Conservation (phyloP, 208 protist genomes). For the Giardia duodenalis region DNA sequence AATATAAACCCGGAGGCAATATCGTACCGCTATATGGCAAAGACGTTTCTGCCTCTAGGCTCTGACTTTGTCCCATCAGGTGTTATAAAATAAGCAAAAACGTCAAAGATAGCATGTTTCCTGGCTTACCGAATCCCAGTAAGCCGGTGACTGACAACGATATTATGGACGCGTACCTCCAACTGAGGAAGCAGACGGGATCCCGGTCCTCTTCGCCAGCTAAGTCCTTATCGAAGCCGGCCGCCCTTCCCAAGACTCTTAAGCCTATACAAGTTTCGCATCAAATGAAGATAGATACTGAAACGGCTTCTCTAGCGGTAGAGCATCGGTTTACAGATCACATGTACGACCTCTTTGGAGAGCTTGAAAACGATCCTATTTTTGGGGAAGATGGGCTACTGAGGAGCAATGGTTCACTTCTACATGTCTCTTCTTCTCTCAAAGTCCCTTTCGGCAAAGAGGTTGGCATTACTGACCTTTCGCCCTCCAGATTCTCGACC, state of each 20-base stretch:
- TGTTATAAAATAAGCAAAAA: no score
- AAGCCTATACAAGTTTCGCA: neutral
- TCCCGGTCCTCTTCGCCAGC: neutral
- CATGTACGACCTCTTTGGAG: neutral
- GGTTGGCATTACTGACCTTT: no score
- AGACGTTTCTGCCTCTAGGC: neutral
- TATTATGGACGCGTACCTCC: neutral
- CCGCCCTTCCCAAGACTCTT: neutral
- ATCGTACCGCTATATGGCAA: neutral
- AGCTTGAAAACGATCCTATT: neutral
- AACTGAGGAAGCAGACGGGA: neutral
- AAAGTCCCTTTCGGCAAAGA: no score
- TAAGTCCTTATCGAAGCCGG: neutral
- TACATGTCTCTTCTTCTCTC: no score
- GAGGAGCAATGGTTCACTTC: no score
- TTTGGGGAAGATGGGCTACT: neutral
- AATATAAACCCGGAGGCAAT: neutral
- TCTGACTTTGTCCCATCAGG: neutral
- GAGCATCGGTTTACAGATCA: neutral
- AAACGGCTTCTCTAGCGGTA: neutral
- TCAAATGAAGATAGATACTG: neutral
- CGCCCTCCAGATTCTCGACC: no score
- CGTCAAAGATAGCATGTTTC: no score
- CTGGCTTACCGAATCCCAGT: no score
- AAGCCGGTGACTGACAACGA: neutral